These are phyloP conservation scores for Caryopteris hybrid DNA, from an alignment of 305 asterid genomes.

Conservation along the genomic window DNA sequence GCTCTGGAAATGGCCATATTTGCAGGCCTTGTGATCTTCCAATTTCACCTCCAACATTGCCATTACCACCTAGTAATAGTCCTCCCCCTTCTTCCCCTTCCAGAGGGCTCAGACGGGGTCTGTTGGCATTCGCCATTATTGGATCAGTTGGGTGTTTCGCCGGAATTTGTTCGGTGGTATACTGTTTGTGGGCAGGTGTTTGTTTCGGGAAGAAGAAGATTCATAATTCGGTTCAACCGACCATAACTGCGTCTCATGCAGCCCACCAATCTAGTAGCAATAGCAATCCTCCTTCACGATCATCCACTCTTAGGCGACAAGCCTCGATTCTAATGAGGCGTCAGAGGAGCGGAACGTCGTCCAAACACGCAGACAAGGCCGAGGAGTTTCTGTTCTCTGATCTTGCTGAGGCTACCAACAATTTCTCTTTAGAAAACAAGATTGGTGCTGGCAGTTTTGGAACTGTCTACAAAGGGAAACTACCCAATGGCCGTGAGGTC, in stretches of 20 bases:
- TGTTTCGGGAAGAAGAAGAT: constrained; percentile 85
- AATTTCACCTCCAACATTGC: constrained; percentile 14
- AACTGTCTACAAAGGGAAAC: constrained; percentile 75
- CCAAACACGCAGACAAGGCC: constrained; percentile 71
- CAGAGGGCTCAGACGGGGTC: constrained; percentile 47
- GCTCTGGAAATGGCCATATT: constrained; percentile 69
- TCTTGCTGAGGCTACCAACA: constrained; percentile 59
- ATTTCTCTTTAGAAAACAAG: constrained; percentile 64
- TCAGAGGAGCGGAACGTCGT: constrained; percentile 89
- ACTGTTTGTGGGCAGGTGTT: constrained; percentile 75
- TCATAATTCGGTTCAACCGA: constrained; percentile 92
- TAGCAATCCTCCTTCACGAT: constrained; percentile 59
- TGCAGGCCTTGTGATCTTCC: constrained; percentile 72
- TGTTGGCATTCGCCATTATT: constrained; percentile 65
- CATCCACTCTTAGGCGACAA: constrained; percentile 80
- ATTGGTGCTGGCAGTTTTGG: constrained; percentile 96
- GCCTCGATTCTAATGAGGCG: constrained; percentile 82
- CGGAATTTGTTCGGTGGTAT: constrained; percentile 66
- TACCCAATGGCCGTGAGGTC: constrained; percentile 72
- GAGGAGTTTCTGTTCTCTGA: constrained; percentile 73
- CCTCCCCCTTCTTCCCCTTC: constrained; percentile 37
- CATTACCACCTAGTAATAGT: constrained; percentile 15
- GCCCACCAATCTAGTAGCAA: constrained; percentile 45
- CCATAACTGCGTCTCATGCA: constrained; percentile 45
- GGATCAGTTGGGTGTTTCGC: constrained; percentile 78